A percentile compares a stretch with the other conserved stretches of the same genome.
Evolutionary conservation across 176 grass and related monocot species (phyloP).

Genomic region (Rhipidocladum racemiflorum): DNA sequence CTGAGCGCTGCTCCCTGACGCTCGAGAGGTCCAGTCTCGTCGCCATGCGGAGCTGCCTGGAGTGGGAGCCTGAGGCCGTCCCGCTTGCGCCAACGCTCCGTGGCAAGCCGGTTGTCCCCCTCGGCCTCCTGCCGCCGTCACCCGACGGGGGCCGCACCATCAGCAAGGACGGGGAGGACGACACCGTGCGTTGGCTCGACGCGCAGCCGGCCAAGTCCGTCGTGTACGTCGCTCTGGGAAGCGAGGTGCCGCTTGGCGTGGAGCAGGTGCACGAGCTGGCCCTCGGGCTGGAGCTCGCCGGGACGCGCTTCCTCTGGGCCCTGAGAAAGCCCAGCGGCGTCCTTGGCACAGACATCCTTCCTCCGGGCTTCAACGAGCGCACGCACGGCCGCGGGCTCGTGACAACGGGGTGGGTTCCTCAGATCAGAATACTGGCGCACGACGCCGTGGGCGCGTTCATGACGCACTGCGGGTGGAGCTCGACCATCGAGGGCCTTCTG

Average conservation of each 20-base stretch:
- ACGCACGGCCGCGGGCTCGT: background rate
- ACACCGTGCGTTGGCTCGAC: conserved; percentile 17
- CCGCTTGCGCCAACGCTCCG: background rate
- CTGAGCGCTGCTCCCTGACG: background rate
- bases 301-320: conserved; percentile 43
- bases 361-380: conserved; percentile 36
- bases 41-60: conserved; percentile 32
- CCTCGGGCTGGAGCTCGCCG: conserved; percentile 36
- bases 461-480: conserved; percentile 54
- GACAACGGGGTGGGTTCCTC: conserved; percentile 36
- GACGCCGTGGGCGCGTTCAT: conserved; percentile 39
- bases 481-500: conserved; percentile 34
- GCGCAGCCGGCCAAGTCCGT: conserved; percentile 25
- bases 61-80: conserved; percentile 34
- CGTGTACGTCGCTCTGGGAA: conserved; percentile 48
- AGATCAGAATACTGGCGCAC: conserved; percentile 36
- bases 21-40: conserved; percentile 19
- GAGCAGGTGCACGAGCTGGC: conserved; percentile 43
- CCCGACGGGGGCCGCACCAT: background rate
- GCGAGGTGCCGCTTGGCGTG: conserved; percentile 25
- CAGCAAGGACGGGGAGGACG: background rate
- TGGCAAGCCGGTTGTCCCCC: conserved; percentile 21
- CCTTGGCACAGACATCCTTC: background rate
- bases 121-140: conserved; percentile 45
- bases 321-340: conserved; percentile 30